phyloP scores from a whole-genome alignment of 768 basidiomycete species.

The Podaxis sp. region DNA sequence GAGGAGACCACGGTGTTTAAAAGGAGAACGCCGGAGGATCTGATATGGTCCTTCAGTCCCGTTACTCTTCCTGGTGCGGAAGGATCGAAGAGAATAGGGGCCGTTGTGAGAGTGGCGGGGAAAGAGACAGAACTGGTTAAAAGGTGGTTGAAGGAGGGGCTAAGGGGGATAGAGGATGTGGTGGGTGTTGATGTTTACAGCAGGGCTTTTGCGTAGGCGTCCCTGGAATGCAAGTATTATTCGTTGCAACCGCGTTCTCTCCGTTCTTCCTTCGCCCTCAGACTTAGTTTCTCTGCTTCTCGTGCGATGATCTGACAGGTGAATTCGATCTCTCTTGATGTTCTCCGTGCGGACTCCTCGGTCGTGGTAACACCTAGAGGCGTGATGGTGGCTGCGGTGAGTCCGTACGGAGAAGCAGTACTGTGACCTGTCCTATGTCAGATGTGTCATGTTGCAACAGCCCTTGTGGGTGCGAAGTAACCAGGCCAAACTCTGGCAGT shows the following conservation, averaged over 20 bases:
- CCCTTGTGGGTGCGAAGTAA: background rate
- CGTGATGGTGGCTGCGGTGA: background rate
- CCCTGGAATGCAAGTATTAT: background rate
- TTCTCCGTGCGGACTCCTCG: background rate
- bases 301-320: too few species aligned
- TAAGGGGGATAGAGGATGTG: conserved; percentile 45
- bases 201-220: conserved; percentile 48
- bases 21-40: conserved; percentile 48
- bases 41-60: conserved; percentile 81
- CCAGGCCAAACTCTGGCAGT: background rate
- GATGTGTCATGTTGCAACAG: background rate
- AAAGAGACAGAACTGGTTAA: conserved; percentile 73
- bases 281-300: background rate
- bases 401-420: background rate
- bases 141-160: conserved; percentile 57
- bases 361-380: background rate
- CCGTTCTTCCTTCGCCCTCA: too few species aligned
- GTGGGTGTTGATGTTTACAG: conserved; percentile 64
- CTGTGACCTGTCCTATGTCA: background rate
- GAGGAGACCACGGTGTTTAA: conserved; percentile 59
- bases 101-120: conserved; percentile 71
- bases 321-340: background rate
- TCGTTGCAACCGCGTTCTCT: background rate
- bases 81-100: conserved; percentile 33
- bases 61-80: conserved; percentile 24